These are phyloP conservation scores for Millerozyma acaciae DNA, from an alignment of 805 yeast species.

Conservation along the genomic window DNA sequence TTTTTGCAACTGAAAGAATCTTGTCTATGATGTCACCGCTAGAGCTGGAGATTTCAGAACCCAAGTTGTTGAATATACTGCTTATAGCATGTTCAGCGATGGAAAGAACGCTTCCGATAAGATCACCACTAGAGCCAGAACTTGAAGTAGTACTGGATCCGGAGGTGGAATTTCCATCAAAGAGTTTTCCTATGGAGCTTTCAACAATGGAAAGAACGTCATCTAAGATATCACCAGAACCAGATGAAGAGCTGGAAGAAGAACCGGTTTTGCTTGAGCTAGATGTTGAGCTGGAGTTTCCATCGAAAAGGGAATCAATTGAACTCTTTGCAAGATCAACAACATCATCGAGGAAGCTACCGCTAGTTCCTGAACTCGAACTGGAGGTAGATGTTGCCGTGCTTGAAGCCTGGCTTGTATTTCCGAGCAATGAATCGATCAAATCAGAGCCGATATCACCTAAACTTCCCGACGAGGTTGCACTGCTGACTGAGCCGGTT, in stretches of 20 bases:
- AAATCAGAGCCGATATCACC: constrained; percentile 3
- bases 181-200: constrained; percentile 4
- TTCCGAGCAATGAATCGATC: constrained; percentile 4
- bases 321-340: constrained; percentile 2
- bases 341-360: constrained; percentile 4
- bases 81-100: constrained; percentile 3
- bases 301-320: constrained; percentile 1
- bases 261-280: background rate
- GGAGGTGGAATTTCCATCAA: constrained; percentile 3
- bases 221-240: constrained; percentile 4
- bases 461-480: constrained; percentile 4
- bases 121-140: constrained; percentile 2
- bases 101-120: background rate
- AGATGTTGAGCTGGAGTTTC: background rate
- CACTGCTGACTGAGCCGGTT: background rate
- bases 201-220: constrained; percentile 5
- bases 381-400: constrained; percentile 2
- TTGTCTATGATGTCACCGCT: constrained; percentile 2
- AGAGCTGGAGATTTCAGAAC: background rate
- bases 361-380: constrained; percentile 1
- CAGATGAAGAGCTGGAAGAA: constrained; percentile 1
- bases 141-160: constrained; percentile 1
- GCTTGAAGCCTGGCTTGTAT: constrained; percentile 8
- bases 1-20: background rate
- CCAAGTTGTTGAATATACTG: constrained; percentile 1